phyloP scores from a whole-genome alignment of 345 rosid species.

The Populus euphratica region DNA sequence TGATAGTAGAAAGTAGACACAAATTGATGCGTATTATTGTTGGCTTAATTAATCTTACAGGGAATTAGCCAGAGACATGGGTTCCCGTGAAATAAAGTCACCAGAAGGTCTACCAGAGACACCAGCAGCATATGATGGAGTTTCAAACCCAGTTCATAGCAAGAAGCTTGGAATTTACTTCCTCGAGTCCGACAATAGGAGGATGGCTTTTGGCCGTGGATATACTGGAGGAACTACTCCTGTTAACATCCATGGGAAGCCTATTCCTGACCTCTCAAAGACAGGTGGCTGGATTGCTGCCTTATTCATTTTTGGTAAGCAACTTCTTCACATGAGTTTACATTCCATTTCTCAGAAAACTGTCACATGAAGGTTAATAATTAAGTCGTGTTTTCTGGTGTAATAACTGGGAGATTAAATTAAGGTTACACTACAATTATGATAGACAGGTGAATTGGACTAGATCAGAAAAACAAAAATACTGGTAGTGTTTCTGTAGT shows the following conservation, averaged over 20 bases:
- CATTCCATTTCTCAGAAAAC: too few relatives aligned
- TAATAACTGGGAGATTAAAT: too few relatives aligned
- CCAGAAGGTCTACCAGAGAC: conserved; percentile 37
- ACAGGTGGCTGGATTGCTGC: conserved; percentile 96
- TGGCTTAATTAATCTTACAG: conserved; percentile 5
- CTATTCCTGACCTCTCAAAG: conserved; percentile 69
- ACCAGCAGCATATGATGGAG: conserved; percentile 30
- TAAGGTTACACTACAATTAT: too few relatives aligned
- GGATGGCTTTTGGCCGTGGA: conserved; percentile 74
- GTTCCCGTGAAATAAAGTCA: conserved; percentile 57
- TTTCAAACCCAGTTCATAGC: conserved; percentile 33
- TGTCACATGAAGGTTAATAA: too few relatives aligned
- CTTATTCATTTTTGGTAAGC: conserved; percentile 77
- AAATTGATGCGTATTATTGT: background rate
- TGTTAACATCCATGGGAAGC: conserved; percentile 73
- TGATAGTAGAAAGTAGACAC: too few relatives aligned
- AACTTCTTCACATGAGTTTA: background rate
- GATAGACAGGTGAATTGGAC: too few relatives aligned
- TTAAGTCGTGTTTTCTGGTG: too few relatives aligned
- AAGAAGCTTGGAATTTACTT: conserved; percentile 67
- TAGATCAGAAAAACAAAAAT: too few relatives aligned
- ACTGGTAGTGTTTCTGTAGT: too few relatives aligned
- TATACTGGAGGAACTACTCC: conserved; percentile 85
- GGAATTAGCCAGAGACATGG: conserved; percentile 35
- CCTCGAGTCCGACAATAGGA: conserved; percentile 76